phyloP scores from a whole-genome alignment of 1,284 basidiomycete genomes.

The Naganishia cerealis region DNA sequence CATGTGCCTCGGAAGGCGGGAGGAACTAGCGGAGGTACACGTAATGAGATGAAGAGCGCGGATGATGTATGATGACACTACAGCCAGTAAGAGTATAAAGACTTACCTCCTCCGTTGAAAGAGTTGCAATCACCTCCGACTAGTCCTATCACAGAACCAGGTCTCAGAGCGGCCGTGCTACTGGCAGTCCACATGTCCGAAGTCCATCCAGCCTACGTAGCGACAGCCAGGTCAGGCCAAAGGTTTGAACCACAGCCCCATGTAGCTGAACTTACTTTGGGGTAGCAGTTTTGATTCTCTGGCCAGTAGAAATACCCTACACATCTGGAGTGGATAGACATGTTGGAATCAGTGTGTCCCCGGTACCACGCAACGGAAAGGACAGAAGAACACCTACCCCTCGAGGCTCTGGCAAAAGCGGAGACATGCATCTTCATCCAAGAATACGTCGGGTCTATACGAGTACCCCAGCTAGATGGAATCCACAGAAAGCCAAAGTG shows the following conservation, averaged over 20 bases:
- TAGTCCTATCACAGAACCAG: not conserved
- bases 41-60: not conserved
- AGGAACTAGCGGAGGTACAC: not conserved
- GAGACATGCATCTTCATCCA: conserved; percentile 2
- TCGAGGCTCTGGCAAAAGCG: not conserved
- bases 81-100: too few relatives aligned
- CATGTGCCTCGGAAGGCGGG: conserved; percentile 12
- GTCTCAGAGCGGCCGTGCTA: not conserved
- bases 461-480: not conserved
- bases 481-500: not conserved
- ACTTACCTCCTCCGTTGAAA: conserved; percentile 6
- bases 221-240: not conserved
- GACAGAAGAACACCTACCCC: not conserved
- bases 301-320: conserved; percentile 1
- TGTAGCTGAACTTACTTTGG: not conserved
- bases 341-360: not conserved
- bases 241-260: not conserved
- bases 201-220: not conserved
- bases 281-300: not conserved
- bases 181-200: not conserved
- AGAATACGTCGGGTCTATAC: not conserved
- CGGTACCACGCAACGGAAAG: not conserved
- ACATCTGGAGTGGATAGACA: not conserved
- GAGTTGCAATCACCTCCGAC: conserved; percentile 4
- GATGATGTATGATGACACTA: not conserved